Base-by-base conservation (phyloP, 345 rosid genomes). In the Toxicodendron radicans region DNA sequence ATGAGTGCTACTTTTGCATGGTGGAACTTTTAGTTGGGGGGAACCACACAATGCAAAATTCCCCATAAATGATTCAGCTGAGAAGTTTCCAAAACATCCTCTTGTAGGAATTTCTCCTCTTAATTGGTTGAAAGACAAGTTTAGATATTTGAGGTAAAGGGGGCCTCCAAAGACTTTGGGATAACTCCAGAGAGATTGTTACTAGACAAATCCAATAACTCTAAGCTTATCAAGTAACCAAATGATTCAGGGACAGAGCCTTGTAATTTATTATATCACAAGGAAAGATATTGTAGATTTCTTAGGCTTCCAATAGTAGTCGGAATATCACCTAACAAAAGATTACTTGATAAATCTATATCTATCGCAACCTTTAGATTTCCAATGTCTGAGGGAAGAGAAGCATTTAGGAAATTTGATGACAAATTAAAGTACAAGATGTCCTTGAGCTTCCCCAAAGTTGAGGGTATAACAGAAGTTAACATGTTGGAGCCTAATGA, bases 31-130 rank as follows among this genome's bases (percentile, higher is more conserved):
- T 7, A 75, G n/a, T 5, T 3, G 3, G 1, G 20, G 33, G 2
- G 52, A 11, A 11, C 79, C 79, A 64, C 75, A 76, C n/a, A 76
- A 33, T 20, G 27, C 48, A 48, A 27, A 18, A 51, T 76, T 76
- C 0, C 64, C 64, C 16, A 48, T 7, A 33, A 71, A 57, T 46
- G 75, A 76, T 23, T 64, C 11, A 10, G 54, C 71, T n/a, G 66
- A 23, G 33, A 76, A 64, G 71, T 76, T 76, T 2, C 0, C 2
- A 7, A 71, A 64, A 16, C 21, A 5, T 14, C 80, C 76, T 72
- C 23, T 21, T 7, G 5, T 59, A 6, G 64, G 80, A 66, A 78
- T 53, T 67, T 78, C 70, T 64, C 79, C 79, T 51, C 52, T 27
- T 7, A 73, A 32, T 12, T n/a, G 13, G 4, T 78, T 72, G 68